Evolutionary conservation across 2,329 filamentous ascomycete species (phyloP).

Genomic region (Fusarium hainanense): DNA sequence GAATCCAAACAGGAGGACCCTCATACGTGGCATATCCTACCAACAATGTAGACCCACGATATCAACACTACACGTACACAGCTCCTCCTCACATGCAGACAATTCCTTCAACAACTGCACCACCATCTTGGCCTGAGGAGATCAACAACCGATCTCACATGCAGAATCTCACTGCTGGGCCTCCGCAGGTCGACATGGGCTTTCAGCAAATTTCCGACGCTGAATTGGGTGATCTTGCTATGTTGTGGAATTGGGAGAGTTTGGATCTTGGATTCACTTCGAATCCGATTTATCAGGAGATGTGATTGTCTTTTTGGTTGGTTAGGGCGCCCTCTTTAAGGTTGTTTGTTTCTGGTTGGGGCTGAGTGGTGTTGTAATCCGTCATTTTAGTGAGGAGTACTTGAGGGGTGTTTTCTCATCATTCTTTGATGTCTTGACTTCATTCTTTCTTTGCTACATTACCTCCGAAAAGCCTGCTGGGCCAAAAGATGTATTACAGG

Average conservation of each 20-base stretch:
- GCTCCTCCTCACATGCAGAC: not conserved
- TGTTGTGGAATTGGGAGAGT: slow-evolving; percentile 32
- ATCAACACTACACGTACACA: not conserved
- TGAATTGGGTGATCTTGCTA: slow-evolving; percentile 20
- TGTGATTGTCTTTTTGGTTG: not conserved
- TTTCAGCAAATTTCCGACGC: slow-evolving; percentile 20
- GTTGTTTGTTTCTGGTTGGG: not conserved
- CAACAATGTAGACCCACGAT: not conserved
- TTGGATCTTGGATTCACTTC: slow-evolving; percentile 16
- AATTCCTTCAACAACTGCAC: too few species aligned
- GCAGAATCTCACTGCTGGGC: not conserved
- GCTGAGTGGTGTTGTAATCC: not conserved
- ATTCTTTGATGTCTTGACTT: not conserved
- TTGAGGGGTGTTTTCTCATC: not conserved
- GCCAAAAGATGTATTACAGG: too few species aligned
- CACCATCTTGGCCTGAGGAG: not conserved
- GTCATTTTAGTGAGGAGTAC: not conserved
- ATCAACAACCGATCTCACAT: not conserved
- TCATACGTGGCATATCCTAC: not conserved
- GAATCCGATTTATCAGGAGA: slow-evolving; percentile 21
- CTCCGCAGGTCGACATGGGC: not conserved
- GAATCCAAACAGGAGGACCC: not conserved
- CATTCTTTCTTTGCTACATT: not conserved
- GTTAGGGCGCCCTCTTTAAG: not conserved
- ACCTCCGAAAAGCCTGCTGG: too few species aligned